Conservation (phyloP, 2,329 filamentous ascomycete genomes). For the Metarhizium guizhouense region DNA sequence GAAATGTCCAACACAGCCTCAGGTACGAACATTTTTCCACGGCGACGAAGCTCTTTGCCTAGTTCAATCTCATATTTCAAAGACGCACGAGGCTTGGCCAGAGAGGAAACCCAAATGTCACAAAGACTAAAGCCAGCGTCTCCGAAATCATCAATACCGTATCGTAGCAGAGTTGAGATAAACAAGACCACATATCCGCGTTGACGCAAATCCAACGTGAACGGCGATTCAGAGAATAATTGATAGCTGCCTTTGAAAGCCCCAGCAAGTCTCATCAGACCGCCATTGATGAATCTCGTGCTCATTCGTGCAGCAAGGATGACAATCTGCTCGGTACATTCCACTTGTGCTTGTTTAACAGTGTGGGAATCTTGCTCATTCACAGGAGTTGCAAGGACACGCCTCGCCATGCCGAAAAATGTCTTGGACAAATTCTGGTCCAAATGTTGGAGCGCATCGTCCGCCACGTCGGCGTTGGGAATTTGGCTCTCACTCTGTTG, state of each 20-base stretch:
- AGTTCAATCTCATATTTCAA: slow-evolving; percentile 41
- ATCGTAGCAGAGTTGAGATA: slow-evolving; percentile 37
- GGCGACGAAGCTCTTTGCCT: slow-evolving; percentile 34
- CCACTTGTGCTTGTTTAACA: slow-evolving; percentile 13
- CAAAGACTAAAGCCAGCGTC: slow-evolving; percentile 35
- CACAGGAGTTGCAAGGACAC: slow-evolving; percentile 19
- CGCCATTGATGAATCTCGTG: slow-evolving; percentile 33
- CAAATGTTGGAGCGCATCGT: slow-evolving; percentile 38
- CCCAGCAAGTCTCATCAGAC: slow-evolving; percentile 33
- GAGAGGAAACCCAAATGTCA: slow-evolving; percentile 43
- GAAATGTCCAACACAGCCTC: slow-evolving; percentile 26
- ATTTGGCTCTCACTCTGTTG: slow-evolving; percentile 29
- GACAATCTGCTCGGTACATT: slow-evolving; percentile 36
- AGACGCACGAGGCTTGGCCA: slow-evolving; percentile 39
- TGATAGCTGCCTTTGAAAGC: slow-evolving; percentile 42
- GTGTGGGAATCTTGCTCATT: slow-evolving; percentile 9
- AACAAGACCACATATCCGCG: slow-evolving; percentile 43
- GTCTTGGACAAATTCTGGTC: slow-evolving; percentile 37
- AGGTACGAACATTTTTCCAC: slow-evolving; percentile 34
- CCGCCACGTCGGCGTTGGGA: slow-evolving; percentile 29
- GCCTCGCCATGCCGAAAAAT: slow-evolving; percentile 39
- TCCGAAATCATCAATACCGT: slow-evolving; percentile 36
- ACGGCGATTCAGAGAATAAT: slow-evolving; percentile 36
- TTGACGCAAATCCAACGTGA: slow-evolving; percentile 29
- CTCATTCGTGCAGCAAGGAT: slow-evolving; percentile 37